A percentile compares a stretch with the other conserved stretches of the same genome.
Conservation (phyloP, 1,139 yeast species). For the Taiozyma sp. region DNA sequence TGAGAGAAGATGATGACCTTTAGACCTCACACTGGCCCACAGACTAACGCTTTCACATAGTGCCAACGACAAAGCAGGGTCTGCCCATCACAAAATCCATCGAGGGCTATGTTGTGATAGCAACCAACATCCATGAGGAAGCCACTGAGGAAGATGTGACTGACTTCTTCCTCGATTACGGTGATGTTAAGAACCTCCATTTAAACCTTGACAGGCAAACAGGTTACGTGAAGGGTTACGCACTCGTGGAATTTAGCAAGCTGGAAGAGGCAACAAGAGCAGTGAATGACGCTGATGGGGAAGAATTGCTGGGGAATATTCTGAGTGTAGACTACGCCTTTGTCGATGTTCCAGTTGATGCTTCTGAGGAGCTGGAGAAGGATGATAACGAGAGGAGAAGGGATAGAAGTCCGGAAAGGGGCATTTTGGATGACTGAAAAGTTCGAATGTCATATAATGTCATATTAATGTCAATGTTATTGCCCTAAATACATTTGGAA, state of each 20-base stretch:
- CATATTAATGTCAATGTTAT: too few species aligned
- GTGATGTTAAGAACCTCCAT: constrained; percentile 34
- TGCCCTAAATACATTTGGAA: not conserved
- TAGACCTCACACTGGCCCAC: not conserved
- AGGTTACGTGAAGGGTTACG: constrained; percentile 36
- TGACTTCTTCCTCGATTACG: constrained; percentile 39
- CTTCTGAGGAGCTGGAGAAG: not conserved
- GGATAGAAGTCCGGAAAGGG: constrained; percentile 4
- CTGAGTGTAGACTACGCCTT: constrained; percentile 36
- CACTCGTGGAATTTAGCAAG: constrained; percentile 33
- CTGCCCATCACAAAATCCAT: constrained; percentile 23
- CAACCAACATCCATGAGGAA: constrained; percentile 39
- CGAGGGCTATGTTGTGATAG: constrained; percentile 41
- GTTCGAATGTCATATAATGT: too few species aligned
- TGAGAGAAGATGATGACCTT: too few species aligned
- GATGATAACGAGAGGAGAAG: not conserved
- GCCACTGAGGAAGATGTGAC: constrained; percentile 39
- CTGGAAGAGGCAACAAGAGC: constrained; percentile 33
- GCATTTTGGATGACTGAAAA: not conserved
- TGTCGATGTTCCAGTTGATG: constrained; percentile 20
- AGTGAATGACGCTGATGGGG: constrained; percentile 27
- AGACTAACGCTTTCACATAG: not conserved
- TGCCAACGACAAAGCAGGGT: constrained; percentile 10
- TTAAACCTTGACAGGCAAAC: constrained; percentile 39
- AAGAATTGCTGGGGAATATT: constrained; percentile 29